Evolutionary conservation across 352 stramenopile genomes (phyloP), one percentile per base, ranked within the genome.

Genomic region (Thraustotheca clavata): DNA sequence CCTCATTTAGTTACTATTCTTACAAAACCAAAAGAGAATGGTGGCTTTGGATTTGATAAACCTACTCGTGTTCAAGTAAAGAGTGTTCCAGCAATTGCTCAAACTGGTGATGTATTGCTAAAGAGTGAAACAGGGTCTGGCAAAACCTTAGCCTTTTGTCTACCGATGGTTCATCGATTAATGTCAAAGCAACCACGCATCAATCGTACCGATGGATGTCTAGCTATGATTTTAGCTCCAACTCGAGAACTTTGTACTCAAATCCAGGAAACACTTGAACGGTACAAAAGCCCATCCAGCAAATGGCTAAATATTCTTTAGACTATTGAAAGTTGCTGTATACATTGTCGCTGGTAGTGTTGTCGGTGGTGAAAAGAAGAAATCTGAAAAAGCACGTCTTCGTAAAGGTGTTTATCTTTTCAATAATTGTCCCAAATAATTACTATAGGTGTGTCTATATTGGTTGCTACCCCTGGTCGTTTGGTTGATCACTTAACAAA

Each of bases 391-490:
- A 72, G 77, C 79, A 27, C 70, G 86, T 35, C 67, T 96, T 27
- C 71, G 86, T 20, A 95, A 94, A 71, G 86, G 87, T 18, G 38
- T 67, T 55, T 4, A 70, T 94, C 7, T 39, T 94, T 68, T 96
- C 4, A 67, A 91, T 31, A 82, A 95, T 70, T 85, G 94, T 67
- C 70, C 94, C 27, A 67, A 70, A 32, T 75, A 87, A 62, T 81
- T n/a, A 74, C 89, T 27, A 74, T 94, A 31, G 52, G 80, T n/a
- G 50, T 65, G 22, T 33, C 57, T 47, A 94, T 99, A 27, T 77
- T 99, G 0, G 92, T 99, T 31, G 96, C 96, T 16, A 99, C 97
- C 20, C 97, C 97, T 6, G 97, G 96, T 39, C 84, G 97, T 69
- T 77, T 99, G 6, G 80, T 99, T 6, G 97, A 99, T 70, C 72